Base-by-base conservation (phyloP, 306 rosid genomes). In the Hippophae tibetana region DNA sequence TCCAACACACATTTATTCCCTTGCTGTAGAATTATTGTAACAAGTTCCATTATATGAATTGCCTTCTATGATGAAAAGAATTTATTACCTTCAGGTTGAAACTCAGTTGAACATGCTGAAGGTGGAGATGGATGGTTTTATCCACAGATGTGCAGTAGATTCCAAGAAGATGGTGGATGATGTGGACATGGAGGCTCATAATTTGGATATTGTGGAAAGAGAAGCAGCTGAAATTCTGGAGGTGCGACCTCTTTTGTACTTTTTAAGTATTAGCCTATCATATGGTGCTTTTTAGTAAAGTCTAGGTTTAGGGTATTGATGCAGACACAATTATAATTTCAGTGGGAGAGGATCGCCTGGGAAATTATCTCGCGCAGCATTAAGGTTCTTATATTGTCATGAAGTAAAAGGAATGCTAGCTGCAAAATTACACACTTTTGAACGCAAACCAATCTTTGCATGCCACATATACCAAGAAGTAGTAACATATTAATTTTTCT, bases 191-290 rank as follows among this genome's bases (percentile, higher is more conserved):
- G 82, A 82, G 64, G 80, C 76, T 59, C 77, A 31, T 62, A 78
- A 82, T 56, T 52, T 92, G 66, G 72, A 75, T 67, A 63, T 54
- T 56, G 69, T 84, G 80, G 94, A 88, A 72, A 69, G 70, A 72
- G 96, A 88, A 74, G 95, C 82, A 10, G 84, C 68, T 3, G 88
- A 76, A 47, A 79, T 82, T 81, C 68, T 81, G 52, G 74, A 87
- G 95, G 97, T 90, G 74, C 51, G 31, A 49, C 42, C 41, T 27
- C 10, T 13, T 71, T 42, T 46, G n/a, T 7, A 13, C 8, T 6
- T 10, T 6, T 45, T 13, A 25, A 46, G 23, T 18, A 18, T 18
- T 18, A 18, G 23, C 23, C 6, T 8, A 43, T 26, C 14, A 27
- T 31, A 47, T 11, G 10, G 26, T 6, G 13, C n/a, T 7, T 61